Percentiles rank a stretch among this genome's conserved stretches.
Conservation (phyloP, 306 rosid genomes). For the Psophocarpus tetragonolobus region DNA sequence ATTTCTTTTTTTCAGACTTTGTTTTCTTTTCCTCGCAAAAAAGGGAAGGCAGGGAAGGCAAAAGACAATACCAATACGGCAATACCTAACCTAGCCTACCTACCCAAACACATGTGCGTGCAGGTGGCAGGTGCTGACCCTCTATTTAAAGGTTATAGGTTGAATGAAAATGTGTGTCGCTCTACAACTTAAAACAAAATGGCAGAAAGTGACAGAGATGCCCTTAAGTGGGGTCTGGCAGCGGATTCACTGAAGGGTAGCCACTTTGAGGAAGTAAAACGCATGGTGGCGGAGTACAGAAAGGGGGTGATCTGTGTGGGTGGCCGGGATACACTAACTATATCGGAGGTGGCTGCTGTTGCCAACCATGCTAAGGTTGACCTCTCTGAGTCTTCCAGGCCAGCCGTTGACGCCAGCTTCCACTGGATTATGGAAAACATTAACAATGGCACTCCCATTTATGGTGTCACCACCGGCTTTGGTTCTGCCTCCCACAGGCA, state of each 20-base stretch:
- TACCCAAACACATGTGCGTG: too few species aligned
- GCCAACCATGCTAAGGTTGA: slow-evolving; percentile 37
- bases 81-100: too few species aligned
- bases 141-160: too few species aligned
- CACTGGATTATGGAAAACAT: slow-evolving; percentile 40
- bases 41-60: too few species aligned
- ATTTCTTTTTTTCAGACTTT: too few species aligned
- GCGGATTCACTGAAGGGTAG: slow-evolving; percentile 45
- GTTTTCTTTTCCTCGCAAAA: too few species aligned
- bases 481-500: slow-evolving; percentile 43
- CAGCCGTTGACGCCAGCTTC: slow-evolving; percentile 44
- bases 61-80: too few species aligned
- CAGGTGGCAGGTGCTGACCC: too few species aligned
- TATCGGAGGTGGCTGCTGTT: slow-evolving; percentile 47
- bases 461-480: slow-evolving; percentile 53
- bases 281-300: slow-evolving; percentile 41
- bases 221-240: slow-evolving; percentile 40
- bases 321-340: slow-evolving; percentile 26
- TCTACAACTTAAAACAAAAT: too few species aligned
- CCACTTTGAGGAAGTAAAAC: slow-evolving; percentile 44
- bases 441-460: slow-evolving; percentile 24
- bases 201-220: slow-evolving; percentile 4
- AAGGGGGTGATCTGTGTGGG: slow-evolving; percentile 28
- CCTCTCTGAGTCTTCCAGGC: slow-evolving; percentile 42
- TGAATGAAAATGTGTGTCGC: too few species aligned